Base-by-base conservation (phyloP, 306 rosid species). In the Trichosanthes cucumerina region DNA sequence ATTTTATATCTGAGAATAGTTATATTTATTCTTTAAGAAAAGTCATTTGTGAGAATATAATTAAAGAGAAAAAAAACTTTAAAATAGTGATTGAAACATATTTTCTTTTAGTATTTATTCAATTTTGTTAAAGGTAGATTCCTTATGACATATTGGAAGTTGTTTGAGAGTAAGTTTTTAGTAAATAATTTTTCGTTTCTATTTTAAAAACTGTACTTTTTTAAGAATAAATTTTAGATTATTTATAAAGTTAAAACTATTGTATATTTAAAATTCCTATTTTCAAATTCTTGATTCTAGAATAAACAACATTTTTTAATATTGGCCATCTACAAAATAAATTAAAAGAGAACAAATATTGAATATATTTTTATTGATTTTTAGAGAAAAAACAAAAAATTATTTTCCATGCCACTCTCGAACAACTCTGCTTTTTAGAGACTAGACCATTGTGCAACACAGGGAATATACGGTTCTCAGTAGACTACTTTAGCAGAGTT, bases 391-490 rank as follows among this genome's bases (percentile, higher is more conserved):
- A 66, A 65, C 3, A 10, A 38, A 59, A 36, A 66, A 66, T 3
- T 38, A 39, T 66, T 0, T 68, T 68, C 10, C 75, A 10, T 39
- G 75, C 5, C 75, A 41, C 3, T 66, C 39, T 33, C 50, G 52
- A 41, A 39, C 18, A 19, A 10, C 19, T 39, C 52, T 19, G 0
- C 75, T 41, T 68, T 39, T n/a, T n/a, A n/a, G 53, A 38, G 50
- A 66, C 47, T 64, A 63, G 44, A 33, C 49, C 31, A 38, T 70
- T 24, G 36, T 70, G 54, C 41, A 41, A 38, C 21, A 5, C 66
- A 41, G 79, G 64, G 79, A 76, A 76, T 76, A 76, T 77, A 58
- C 71, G 80, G 66, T 39, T 39, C 76, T 39, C 76, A 46, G 54
- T 59, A 58, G 38, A 9, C 38, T 21, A 77, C 72, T 77, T 77